phyloP scores from a whole-genome alignment of 306 rosid genomes.

The Ziziphus jujuba region DNA sequence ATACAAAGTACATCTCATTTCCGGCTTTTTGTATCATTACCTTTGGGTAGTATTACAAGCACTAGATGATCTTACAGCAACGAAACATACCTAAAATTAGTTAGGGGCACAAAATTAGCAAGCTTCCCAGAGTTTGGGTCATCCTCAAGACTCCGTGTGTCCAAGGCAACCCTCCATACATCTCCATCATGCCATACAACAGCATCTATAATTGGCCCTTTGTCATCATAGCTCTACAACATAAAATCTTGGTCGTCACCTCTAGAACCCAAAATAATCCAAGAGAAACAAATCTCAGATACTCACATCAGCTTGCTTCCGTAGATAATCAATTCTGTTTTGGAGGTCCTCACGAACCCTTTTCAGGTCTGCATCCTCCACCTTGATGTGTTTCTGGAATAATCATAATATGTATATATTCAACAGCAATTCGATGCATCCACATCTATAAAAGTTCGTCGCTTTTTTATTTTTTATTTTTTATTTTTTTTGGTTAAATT shows the following conservation, averaged over 20 bases:
- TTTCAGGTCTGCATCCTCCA: constrained; percentile 62
- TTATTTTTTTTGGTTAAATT: too few relatives aligned
- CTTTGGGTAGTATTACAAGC: background rate
- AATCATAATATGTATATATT: constrained; percentile 15
- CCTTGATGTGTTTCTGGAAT: constrained; percentile 63
- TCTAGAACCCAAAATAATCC: constrained; percentile 16
- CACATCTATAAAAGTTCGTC: background rate
- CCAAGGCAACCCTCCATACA: constrained; percentile 94
- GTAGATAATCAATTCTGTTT: constrained; percentile 66
- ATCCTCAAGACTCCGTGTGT: constrained; percentile 85
- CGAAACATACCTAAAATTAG: constrained; percentile 73
- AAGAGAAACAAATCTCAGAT: constrained; percentile 12
- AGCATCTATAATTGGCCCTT: constrained; percentile 88
- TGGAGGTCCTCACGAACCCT: constrained; percentile 81
- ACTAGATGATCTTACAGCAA: constrained; percentile 24
- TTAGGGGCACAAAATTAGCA: constrained; percentile 74
- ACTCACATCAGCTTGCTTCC: constrained; percentile 87
- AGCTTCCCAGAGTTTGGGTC: constrained; percentile 74
- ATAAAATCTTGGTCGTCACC: constrained; percentile 30
- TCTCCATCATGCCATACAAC: constrained; percentile 99
- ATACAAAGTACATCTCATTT: background rate
- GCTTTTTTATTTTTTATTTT: too few relatives aligned
- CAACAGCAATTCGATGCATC: constrained; percentile 19
- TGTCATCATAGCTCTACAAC: constrained; percentile 78
- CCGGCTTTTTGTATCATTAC: background rate